These are phyloP conservation scores for Colletotrichum incanum DNA, from an alignment of 2,329 filamentous ascomycete genomes.

Conservation along the genomic window DNA sequence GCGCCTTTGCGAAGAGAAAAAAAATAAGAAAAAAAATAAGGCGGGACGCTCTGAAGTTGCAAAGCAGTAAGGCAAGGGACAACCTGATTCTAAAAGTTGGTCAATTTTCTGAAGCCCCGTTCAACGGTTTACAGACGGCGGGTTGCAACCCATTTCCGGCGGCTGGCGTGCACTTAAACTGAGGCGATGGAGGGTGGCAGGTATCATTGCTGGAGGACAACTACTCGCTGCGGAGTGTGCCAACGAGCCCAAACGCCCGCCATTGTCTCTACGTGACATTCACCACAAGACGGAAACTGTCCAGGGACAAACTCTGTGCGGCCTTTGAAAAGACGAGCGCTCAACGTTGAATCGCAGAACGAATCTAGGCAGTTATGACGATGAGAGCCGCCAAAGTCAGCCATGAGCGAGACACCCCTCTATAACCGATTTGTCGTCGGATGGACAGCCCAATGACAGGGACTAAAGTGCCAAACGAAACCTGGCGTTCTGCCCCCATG, in stretches of 20 bases:
- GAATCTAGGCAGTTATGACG: neutral
- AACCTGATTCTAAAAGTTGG: slow-evolving; percentile 17
- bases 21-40: neutral
- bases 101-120: slow-evolving; percentile 27
- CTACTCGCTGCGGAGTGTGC: neutral
- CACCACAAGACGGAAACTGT: neutral
- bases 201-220: neutral
- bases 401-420: neutral
- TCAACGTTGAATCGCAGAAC: neutral
- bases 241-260: neutral
- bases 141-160: slow-evolving; percentile 19
- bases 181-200: slow-evolving; percentile 7
- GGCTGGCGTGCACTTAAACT: neutral
- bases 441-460: slow-evolving; percentile 10
- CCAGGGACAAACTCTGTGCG: neutral
- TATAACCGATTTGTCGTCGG: neutral
- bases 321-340: neutral
- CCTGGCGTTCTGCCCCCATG: slow-evolving; percentile 28
- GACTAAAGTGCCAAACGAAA: slow-evolving; percentile 24
- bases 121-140: slow-evolving; percentile 4
- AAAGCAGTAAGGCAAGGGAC: slow-evolving; percentile 10
- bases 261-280: neutral
- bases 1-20: slow-evolving; percentile 15
- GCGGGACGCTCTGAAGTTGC: slow-evolving; percentile 8
- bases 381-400: neutral